A percentile compares a stretch with the other conserved stretches of the same genome.
Evolutionary conservation across 352 stramenopile species (phyloP).

Genomic region (Phytophthora sojae): DNA sequence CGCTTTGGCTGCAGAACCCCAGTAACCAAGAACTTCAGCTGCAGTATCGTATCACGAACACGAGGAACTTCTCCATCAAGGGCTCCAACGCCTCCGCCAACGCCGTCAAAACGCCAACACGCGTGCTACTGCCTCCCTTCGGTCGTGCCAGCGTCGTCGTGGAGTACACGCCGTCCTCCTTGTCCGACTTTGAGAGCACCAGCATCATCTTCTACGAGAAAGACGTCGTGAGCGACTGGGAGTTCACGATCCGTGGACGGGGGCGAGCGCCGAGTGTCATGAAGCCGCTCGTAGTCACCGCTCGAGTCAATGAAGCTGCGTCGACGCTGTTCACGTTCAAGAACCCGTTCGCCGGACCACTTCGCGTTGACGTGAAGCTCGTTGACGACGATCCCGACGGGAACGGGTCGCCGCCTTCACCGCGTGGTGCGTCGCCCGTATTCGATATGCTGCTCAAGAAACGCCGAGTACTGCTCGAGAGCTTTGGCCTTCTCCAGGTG

Average conservation of each 20-base stretch:
- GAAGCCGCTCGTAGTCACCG: slow-evolving; percentile 75
- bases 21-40: slow-evolving; percentile 81
- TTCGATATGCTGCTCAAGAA: slow-evolving; percentile 87
- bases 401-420: slow-evolving; percentile 7
- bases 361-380: slow-evolving; percentile 88
- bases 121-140: slow-evolving; percentile 74
- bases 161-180: slow-evolving; percentile 91
- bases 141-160: slow-evolving; percentile 71
- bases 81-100: slow-evolving; percentile 20
- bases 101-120: slow-evolving; percentile 5
- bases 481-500: slow-evolving; percentile 88
- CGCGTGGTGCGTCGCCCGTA: slow-evolving; percentile 21
- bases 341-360: slow-evolving; percentile 90
- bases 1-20: slow-evolving; percentile 92
- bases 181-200: slow-evolving; percentile 81
- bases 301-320: slow-evolving; percentile 80
- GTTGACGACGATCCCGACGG: slow-evolving; percentile 33
- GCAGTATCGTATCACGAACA: slow-evolving; percentile 75
- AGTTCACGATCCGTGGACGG: slow-evolving; percentile 82
- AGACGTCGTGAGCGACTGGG: slow-evolving; percentile 89
- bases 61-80: slow-evolving; percentile 92
- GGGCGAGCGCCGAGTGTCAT: slow-evolving; percentile 91
- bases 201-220: slow-evolving; percentile 81
- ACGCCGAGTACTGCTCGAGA: slow-evolving; percentile 74
- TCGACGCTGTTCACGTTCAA: slow-evolving; percentile 93